These are phyloP conservation scores for Mrakia frigida DNA, from an alignment of 768 basidiomycete species.

Conservation along the genomic window DNA sequence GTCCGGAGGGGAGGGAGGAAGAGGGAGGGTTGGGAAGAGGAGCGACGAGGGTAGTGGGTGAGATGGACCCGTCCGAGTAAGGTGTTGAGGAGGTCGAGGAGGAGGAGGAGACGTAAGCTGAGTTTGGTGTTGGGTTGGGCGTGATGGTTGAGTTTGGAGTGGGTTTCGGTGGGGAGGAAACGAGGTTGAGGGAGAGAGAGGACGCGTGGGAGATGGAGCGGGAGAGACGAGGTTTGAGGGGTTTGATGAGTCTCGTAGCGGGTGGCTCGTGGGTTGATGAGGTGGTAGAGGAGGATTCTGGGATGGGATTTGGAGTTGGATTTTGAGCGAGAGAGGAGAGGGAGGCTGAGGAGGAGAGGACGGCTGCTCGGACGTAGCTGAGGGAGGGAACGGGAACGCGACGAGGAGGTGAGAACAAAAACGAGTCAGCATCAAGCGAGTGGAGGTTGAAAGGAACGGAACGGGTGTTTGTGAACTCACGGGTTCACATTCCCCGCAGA, in stretches of 20 bases:
- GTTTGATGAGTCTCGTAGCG: slow-evolving; percentile 6
- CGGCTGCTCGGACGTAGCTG: slow-evolving; percentile 2
- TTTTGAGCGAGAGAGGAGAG: not conserved
- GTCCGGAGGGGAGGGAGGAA: not conserved
- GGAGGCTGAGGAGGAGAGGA: not conserved
- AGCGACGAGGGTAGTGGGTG: not conserved
- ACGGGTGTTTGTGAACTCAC: not conserved
- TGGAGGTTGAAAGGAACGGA: too few relatives aligned
- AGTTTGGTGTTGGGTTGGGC: not conserved
- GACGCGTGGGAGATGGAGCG: slow-evolving; percentile 9
- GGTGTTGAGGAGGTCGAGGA: not conserved
- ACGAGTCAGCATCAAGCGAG: too few relatives aligned
- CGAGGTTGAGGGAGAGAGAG: slow-evolving; percentile 5
- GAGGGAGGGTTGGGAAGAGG: not conserved
- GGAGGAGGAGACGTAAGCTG: not conserved
- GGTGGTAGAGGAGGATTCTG: not conserved
- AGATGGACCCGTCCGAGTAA: not conserved
- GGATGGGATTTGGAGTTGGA: not conserved
- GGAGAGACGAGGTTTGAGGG: slow-evolving; percentile 9
- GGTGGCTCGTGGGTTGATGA: not conserved
- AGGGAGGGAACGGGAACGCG: not conserved
- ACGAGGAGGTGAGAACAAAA: not conserved
- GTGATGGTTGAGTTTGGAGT: not conserved
- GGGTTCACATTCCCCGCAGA: slow-evolving; percentile 1
- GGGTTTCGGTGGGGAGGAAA: not conserved